Percentiles rank a stretch among this genome's conserved stretches.
Evolutionary conservation across 2,329 filamentous ascomycete genomes (phyloP).

Genomic region (Cladosporium sp.): DNA sequence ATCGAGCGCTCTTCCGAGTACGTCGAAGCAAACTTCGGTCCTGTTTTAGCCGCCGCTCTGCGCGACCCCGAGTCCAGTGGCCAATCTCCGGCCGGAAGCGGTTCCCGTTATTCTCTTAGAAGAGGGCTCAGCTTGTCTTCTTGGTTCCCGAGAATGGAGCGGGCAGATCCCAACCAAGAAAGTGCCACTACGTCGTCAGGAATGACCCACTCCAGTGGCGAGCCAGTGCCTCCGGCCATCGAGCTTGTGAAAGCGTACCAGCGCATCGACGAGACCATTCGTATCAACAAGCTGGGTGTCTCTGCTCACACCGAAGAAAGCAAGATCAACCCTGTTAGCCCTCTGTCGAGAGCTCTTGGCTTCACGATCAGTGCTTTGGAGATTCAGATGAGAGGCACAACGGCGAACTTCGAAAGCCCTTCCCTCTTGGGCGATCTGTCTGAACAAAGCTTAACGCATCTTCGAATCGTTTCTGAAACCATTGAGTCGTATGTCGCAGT

Average conservation of each 20-base stretch:
- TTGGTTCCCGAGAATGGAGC: slow-evolving; percentile 20
- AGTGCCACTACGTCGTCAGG: not conserved
- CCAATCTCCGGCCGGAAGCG: not conserved
- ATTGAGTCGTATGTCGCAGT: slow-evolving; percentile 80
- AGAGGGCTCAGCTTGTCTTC: slow-evolving; percentile 24
- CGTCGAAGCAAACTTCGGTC: slow-evolving; percentile 32
- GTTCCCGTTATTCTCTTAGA: slow-evolving; percentile 16
- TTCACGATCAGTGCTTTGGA: slow-evolving; percentile 86
- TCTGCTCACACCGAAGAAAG: slow-evolving; percentile 22
- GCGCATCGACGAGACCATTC: slow-evolving; percentile 57
- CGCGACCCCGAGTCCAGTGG: not conserved
- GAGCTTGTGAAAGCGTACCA: slow-evolving; percentile 56
- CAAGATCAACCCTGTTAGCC: slow-evolving; percentile 26
- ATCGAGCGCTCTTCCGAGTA: slow-evolving; percentile 29
- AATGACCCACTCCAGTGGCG: slow-evolving; percentile 6
- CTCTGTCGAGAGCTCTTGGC: slow-evolving; percentile 58
- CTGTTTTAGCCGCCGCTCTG: slow-evolving; percentile 27
- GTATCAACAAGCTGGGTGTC: slow-evolving; percentile 47
- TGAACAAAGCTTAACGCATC: slow-evolving; percentile 78
- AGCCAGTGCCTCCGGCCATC: not conserved
- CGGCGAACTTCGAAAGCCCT: slow-evolving; percentile 63
- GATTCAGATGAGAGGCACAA: slow-evolving; percentile 84
- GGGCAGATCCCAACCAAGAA: slow-evolving; percentile 8
- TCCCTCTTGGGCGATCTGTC: slow-evolving; percentile 78
- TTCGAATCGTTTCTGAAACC: slow-evolving; percentile 86